Percentiles rank a stretch among this genome's conserved stretches.
phyloP scores from a whole-genome alignment of 257 asterid genomes.

The Petunia secreta region DNA sequence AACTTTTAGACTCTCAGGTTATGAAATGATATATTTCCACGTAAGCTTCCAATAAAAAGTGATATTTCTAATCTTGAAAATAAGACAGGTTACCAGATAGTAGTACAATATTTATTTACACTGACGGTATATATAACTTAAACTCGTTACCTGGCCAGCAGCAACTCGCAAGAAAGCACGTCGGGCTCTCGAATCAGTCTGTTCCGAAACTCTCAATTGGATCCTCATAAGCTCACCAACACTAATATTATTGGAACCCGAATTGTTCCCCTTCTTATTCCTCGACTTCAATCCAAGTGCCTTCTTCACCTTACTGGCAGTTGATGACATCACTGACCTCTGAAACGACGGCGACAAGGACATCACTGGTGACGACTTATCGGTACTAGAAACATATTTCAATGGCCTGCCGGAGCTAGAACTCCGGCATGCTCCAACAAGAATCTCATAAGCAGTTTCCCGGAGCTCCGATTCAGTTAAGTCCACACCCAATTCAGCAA shows the following conservation, averaged over 20 bases:
- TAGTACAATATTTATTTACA: background rate
- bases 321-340: constrained; percentile 44
- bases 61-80: no score
- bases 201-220: constrained; percentile 88
- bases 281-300: constrained; percentile 70
- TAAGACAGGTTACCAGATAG: no score
- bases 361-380: constrained; percentile 28
- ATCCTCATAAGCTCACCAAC: constrained; percentile 77
- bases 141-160: constrained; percentile 71
- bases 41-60: no score
- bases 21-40: no score
- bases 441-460: constrained; percentile 88
- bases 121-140: background rate
- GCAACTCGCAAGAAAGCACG: constrained; percentile 78
- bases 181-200: constrained; percentile 78
- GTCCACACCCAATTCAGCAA: constrained; percentile 66
- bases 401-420: constrained; percentile 66
- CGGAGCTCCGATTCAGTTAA: constrained; percentile 75
- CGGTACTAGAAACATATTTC: constrained; percentile 66
- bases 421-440: constrained; percentile 79
- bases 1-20: no score
- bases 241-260: constrained; percentile 34
- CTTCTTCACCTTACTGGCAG: constrained; percentile 74
- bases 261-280: constrained; percentile 43
- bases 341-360: constrained; percentile 46